Evolutionary conservation across 2,329 filamentous ascomycete genomes (phyloP).

Genomic region (Fusarium irregulare): DNA sequence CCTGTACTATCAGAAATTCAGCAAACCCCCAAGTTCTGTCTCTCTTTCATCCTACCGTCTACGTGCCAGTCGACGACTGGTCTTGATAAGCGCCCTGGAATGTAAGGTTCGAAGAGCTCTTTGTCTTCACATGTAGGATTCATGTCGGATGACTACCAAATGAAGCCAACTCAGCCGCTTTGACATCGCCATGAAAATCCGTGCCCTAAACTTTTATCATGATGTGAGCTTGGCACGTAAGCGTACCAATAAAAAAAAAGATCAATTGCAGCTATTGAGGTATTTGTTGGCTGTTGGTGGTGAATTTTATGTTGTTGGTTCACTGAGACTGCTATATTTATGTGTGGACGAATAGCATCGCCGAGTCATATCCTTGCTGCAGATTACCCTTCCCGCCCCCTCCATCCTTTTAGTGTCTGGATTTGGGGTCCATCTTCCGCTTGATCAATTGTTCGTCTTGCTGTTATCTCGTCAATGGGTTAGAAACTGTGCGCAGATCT

Average conservation of each 20-base stretch:
- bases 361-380: rapidly evolving
- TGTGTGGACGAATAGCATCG: not conserved
- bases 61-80: rapidly evolving
- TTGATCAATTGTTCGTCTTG: no score
- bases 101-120: not conserved
- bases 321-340: not conserved
- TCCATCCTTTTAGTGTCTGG: not conserved
- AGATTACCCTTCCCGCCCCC: not conserved
- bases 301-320: not conserved
- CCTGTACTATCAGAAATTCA: rapidly evolving
- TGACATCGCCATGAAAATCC: not conserved
- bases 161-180: not conserved
- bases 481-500: no score
- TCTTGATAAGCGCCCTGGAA: not conserved
- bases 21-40: no score
- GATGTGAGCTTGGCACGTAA: not conserved
- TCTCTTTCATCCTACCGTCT: rapidly evolving
- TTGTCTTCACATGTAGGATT: not conserved
- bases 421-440: no score
- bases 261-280: not conserved
- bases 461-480: no score
- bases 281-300: not conserved
- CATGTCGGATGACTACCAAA: not conserved
- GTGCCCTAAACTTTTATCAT: not conserved
- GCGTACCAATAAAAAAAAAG: not conserved